These are phyloP conservation scores for Neltuma alba DNA, from an alignment of 306 rosid genomes.

Conservation along the genomic window DNA sequence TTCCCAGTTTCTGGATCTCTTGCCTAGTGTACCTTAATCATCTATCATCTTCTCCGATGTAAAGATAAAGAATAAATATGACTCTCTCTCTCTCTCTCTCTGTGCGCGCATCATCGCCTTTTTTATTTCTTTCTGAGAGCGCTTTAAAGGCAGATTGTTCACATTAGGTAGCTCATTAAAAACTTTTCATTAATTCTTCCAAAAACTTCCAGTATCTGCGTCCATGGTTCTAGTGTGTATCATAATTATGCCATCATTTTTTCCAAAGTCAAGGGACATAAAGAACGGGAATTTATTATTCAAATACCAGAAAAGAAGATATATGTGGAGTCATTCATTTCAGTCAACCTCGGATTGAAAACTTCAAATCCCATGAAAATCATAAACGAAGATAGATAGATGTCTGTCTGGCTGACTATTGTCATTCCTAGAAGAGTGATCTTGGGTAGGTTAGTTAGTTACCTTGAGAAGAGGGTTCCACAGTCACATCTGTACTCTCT, in stretches of 20 bases:
- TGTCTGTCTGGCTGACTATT: slow-evolving; percentile 14
- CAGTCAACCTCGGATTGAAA: slow-evolving; percentile 24
- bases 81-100: background rate
- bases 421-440: slow-evolving; percentile 8
- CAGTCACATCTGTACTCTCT: slow-evolving; percentile 99
- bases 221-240: background rate
- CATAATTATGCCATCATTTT: background rate
- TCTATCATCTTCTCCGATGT: background rate
- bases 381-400: slow-evolving; percentile 23
- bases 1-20: slow-evolving; percentile 14
- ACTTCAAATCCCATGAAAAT: slow-evolving; percentile 26
- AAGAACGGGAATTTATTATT: slow-evolving; percentile 9
- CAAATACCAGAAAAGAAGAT: background rate
- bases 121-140: slow-evolving; percentile 15
- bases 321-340: background rate
- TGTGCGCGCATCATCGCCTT: background rate
- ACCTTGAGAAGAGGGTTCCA: slow-evolving; percentile 99
- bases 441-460: slow-evolving; percentile 38
- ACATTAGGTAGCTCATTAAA: slow-evolving; percentile 21
- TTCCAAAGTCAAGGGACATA: background rate
- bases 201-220: background rate
- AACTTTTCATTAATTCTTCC: background rate
- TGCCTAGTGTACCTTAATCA: background rate
- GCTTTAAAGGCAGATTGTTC: slow-evolving; percentile 24
- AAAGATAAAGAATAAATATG: slow-evolving; percentile 20